phyloP scores from a whole-genome alignment of 164 flowering plant species.

The Dillenia suffruticosa region DNA sequence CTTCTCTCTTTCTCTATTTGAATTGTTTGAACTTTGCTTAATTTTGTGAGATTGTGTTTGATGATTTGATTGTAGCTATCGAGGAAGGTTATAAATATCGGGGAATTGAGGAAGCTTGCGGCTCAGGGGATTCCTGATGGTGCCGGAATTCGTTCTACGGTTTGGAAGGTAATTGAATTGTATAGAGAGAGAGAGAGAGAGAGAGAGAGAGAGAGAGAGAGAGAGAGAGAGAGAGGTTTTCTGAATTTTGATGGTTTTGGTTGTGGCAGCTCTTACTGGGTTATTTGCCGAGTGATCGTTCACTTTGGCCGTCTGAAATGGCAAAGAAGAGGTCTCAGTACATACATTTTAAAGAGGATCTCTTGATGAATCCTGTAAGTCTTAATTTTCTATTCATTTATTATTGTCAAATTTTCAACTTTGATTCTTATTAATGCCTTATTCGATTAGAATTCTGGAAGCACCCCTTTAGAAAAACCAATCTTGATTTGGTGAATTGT shows the following conservation, averaged over 20 bases:
- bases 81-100: slow-evolving; percentile 63
- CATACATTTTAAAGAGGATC: slow-evolving; percentile 82
- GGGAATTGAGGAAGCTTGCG: slow-evolving; percentile 72
- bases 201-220: neutral
- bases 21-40: neutral
- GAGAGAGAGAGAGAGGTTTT: neutral
- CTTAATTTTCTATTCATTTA: neutral
- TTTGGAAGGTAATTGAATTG: slow-evolving; percentile 70
- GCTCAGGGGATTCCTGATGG: slow-evolving; percentile 83
- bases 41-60: slow-evolving; percentile 2
- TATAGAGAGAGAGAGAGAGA: neutral
- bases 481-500: too few relatives aligned
- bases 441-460: too few relatives aligned
- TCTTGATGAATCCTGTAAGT: slow-evolving; percentile 87
- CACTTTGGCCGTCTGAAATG: slow-evolving; percentile 74
- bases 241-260: neutral
- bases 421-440: too few relatives aligned
- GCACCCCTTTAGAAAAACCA: too few relatives aligned
- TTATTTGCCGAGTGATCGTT: slow-evolving; percentile 77
- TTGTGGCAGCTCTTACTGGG: slow-evolving; percentile 79
- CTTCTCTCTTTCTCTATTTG: neutral
- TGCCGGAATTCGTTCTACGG: slow-evolving; percentile 73
- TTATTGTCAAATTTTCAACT: too few relatives aligned
- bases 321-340: slow-evolving; percentile 89
- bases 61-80: slow-evolving; percentile 43